Percentiles rank a stretch among this genome's conserved stretches.
phyloP scores from a whole-genome alignment of 495 filamentous ascomycete species.

The Pyronema domesticum region DNA sequence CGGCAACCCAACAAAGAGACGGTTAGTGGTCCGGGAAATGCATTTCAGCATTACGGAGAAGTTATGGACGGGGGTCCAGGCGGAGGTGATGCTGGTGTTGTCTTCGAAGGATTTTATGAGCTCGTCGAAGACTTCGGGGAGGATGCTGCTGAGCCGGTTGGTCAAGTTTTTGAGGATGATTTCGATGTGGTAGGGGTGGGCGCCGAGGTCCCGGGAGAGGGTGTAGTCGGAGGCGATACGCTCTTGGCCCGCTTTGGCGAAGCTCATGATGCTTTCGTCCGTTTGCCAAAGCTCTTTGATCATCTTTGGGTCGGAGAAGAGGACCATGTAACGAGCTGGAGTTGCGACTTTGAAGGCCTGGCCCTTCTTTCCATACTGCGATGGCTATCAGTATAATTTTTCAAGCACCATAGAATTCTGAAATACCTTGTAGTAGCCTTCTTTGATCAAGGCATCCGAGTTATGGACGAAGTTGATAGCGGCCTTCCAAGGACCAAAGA shows the following conservation, averaged over 20 bases:
- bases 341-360: constrained; percentile 16
- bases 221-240: constrained; percentile 10
- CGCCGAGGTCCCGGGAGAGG: constrained; percentile 6
- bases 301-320: constrained; percentile 13
- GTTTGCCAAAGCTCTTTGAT: constrained; percentile 11
- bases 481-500: constrained; percentile 15
- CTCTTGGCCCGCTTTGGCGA: constrained; percentile 6
- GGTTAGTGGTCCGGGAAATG: constrained; percentile 7
- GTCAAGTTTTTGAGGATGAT: constrained; percentile 14
- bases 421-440: constrained; percentile 13
- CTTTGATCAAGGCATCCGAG: constrained; percentile 7
- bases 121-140: constrained; percentile 15
- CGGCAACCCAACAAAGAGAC: constrained; percentile 13
- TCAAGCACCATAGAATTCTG: not conserved
- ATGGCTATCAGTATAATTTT: too few relatives aligned
- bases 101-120: constrained; percentile 13
- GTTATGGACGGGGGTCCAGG: constrained; percentile 12
- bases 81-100: constrained; percentile 12
- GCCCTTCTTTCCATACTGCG: not conserved
- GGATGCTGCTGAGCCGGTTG: constrained; percentile 13
- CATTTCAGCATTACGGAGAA: constrained; percentile 12
- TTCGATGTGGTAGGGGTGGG: constrained; percentile 7
- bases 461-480: constrained; percentile 9
- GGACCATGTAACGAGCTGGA: constrained; percentile 13
- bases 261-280: constrained; percentile 14